Conservation (phyloP, 148 eudicot species). For the Spergularia bocconei region DNA sequence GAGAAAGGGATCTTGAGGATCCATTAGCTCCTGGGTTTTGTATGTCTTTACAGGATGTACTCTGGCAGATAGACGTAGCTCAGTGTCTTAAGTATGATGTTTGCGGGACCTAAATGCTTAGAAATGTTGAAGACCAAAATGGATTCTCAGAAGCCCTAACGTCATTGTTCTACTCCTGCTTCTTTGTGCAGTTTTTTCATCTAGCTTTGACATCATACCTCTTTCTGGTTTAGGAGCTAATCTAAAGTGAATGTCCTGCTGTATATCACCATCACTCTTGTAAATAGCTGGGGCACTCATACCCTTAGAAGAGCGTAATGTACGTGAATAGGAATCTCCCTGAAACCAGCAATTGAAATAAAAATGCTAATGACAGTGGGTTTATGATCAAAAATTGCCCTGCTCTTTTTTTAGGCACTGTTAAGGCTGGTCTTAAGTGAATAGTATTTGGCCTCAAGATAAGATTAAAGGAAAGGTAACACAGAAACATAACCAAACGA, state of each 20-base stretch:
- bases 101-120: neutral
- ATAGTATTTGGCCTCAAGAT: neutral
- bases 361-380: neutral
- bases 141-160: neutral
- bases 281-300: no score
- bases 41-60: no score
- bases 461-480: neutral
- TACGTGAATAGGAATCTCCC: neutral
- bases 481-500: neutral
- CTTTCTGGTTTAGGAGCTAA: no score
- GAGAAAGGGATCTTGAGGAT: neutral
- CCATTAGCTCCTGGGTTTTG: no score
- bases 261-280: no score
- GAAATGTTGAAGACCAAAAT: neutral
- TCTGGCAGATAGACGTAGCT: no score
- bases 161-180: neutral
- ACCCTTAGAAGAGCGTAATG: no score
- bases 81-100: no score
- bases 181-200: no score
- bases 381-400: neutral
- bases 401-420: neutral
- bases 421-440: neutral
- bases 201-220: no score
- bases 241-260: no score
- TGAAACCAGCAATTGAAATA: neutral